phyloP scores from a whole-genome alignment of 1,284 basidiomycete species.

The Ganoderma resinaceum region DNA sequence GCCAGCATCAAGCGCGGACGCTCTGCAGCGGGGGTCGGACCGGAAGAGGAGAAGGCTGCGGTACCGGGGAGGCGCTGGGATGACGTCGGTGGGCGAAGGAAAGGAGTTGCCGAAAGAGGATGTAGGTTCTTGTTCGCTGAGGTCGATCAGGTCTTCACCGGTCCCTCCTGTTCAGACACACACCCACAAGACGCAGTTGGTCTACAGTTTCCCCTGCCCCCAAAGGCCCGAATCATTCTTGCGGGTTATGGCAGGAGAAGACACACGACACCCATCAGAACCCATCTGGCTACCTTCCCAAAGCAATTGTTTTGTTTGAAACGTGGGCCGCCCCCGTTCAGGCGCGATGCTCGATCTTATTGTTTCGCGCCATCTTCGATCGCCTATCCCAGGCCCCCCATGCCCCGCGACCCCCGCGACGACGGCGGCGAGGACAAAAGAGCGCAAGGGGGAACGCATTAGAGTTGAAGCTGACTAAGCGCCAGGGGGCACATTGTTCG shows the following conservation, averaged over 20 bases:
- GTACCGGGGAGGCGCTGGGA: slow-evolving; percentile 1
- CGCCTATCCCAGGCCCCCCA: slow-evolving; percentile 25
- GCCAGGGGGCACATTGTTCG: slow-evolving; percentile 22
- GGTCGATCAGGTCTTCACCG: not conserved
- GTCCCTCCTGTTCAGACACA: not conserved
- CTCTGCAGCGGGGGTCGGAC: not conserved
- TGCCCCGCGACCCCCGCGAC: slow-evolving; percentile 10
- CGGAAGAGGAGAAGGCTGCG: not conserved
- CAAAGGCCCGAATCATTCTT: not conserved
- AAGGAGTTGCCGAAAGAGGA: not conserved
- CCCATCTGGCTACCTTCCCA: not conserved
- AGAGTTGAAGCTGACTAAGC: slow-evolving; percentile 40
- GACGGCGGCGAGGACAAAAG: slow-evolving; percentile 35
- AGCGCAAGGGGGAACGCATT: slow-evolving; percentile 23
- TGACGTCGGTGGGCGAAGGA: not conserved
- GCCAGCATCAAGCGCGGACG: not conserved
- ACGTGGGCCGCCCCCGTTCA: slow-evolving; percentile 32
- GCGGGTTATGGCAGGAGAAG: not conserved
- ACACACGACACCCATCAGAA: not conserved
- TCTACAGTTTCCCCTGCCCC: not conserved
- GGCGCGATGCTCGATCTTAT: slow-evolving; percentile 35
- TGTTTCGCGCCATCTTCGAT: slow-evolving; percentile 40
- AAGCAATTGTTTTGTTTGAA: slow-evolving; percentile 35
- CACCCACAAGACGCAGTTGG: slow-evolving; percentile 2
- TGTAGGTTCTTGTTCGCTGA: not conserved